These are phyloP conservation scores for Komagataea norvegica DNA, from an alignment of 1,139 yeast species.

Conservation along the genomic window DNA sequence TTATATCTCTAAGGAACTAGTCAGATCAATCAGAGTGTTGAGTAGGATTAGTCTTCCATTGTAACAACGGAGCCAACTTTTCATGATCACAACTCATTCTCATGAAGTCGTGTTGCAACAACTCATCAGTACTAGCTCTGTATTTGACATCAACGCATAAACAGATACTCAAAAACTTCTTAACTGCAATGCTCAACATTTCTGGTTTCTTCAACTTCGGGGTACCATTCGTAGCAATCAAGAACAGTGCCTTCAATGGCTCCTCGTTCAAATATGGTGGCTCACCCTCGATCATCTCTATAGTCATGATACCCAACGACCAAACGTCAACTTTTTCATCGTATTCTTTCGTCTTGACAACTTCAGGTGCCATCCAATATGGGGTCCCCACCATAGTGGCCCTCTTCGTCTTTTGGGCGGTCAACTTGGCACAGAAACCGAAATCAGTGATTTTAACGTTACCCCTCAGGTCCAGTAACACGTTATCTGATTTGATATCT, in stretches of 20 bases:
- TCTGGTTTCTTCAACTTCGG: conserved; percentile 92
- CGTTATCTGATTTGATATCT: conserved; percentile 94
- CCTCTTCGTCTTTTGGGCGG: conserved; percentile 87
- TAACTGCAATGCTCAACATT: conserved; percentile 67
- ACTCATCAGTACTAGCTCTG: conserved; percentile 86
- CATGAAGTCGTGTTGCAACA: conserved; percentile 77
- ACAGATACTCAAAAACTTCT: conserved; percentile 85
- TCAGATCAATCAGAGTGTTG: too few relatives aligned
- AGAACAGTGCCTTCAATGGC: conserved; percentile 80
- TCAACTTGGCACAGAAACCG: conserved; percentile 95
- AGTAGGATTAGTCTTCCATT: conserved; percentile 46
- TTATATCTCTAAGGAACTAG: neutral
- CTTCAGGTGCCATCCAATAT: conserved; percentile 97
- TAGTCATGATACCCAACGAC: conserved; percentile 97
- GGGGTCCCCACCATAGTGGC: conserved; percentile 99
- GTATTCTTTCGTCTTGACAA: conserved; percentile 91
- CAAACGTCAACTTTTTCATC: conserved; percentile 97
- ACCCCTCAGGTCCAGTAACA: conserved; percentile 77
- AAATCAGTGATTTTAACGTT: conserved; percentile 95
- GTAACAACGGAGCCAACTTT: conserved; percentile 64
- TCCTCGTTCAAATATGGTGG: conserved; percentile 97
- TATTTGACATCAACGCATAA: conserved; percentile 91
- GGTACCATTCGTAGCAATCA: conserved; percentile 96
- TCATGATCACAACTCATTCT: conserved; percentile 63
- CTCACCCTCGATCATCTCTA: conserved; percentile 97